Percentiles rank a stretch among this genome's conserved stretches.
Conservation (phyloP, 495 filamentous ascomycete genomes). For the Xeromyces bisporus region DNA sequence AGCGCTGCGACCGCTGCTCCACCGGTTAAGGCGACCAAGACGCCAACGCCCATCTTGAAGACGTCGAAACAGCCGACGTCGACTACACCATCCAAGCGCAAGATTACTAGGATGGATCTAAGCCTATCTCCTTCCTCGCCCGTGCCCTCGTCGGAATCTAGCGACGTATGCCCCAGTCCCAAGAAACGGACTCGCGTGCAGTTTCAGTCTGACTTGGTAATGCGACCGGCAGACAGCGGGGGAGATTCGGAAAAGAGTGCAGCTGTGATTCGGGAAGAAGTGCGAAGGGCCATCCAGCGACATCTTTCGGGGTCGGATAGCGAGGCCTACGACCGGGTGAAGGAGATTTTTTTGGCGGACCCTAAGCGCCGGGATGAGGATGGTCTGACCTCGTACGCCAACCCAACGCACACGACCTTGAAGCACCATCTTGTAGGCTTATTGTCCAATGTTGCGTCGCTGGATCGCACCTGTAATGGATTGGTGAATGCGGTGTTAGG, state of each 20-base stretch:
- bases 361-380: slow-evolving; percentile 26
- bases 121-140: slow-evolving; percentile 21
- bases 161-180: slow-evolving; percentile 25
- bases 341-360: slow-evolving; percentile 43
- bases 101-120: slow-evolving; percentile 25
- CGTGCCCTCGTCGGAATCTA: slow-evolving; percentile 18
- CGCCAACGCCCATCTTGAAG: slow-evolving; percentile 28
- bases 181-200: slow-evolving; percentile 51
- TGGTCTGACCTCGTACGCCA: slow-evolving; percentile 17
- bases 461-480: slow-evolving; percentile 56
- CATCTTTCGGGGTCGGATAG: slow-evolving; percentile 41
- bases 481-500: slow-evolving; percentile 56
- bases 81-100: slow-evolving; percentile 19
- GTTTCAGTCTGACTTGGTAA: slow-evolving; percentile 57
- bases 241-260: slow-evolving; percentile 39
- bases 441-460: slow-evolving; percentile 48
- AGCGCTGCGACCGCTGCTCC: slow-evolving; percentile 14
- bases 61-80: slow-evolving; percentile 13
- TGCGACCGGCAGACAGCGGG: slow-evolving; percentile 10
- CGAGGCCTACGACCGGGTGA: slow-evolving; percentile 54
- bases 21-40: slow-evolving; percentile 13
- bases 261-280: slow-evolving; percentile 48
- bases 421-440: slow-evolving; percentile 63
- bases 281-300: slow-evolving; percentile 58
- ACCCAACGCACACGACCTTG: slow-evolving; percentile 38